Evolutionary conservation across 768 basidiomycete species (phyloP), one percentile per base, ranked within the genome.

Genomic region (Boletellus sp.): DNA sequence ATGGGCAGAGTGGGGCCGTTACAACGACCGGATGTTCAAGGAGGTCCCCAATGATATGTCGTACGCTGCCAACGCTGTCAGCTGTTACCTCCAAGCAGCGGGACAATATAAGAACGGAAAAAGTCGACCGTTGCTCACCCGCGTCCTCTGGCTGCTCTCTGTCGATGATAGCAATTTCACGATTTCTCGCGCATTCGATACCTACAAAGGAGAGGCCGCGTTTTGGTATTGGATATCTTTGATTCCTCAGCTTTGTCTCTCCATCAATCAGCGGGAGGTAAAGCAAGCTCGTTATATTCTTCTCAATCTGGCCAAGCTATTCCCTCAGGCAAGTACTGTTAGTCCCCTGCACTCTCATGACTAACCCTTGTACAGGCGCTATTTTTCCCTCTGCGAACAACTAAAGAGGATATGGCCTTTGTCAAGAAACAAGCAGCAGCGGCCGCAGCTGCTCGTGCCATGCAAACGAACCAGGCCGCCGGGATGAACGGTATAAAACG

Each of bases 161-260:
- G 76, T 97, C 16, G 96, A 99, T 63, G 95, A 99, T 52, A 73
- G 68, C 15, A 70, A 74, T 20, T 76, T 84, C 51, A 81, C 81
- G 2, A 83, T 90, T 48, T 85, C 87, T 20, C 78, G 84, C 38
- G 85, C 88, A 0, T 96, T 96, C 59, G 94, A 97, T 63, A 87
- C 84, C 20, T 96, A 96, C 71, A 95, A 94, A 65, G 95, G 95
- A 52, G 95, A 98, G 62, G 83, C 90, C 3, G 93, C 93, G 12
- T 89, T 88, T 56, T 99, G 96, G 96, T 97, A 92, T 68, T 99
- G 96, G 96, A 94, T 99, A 58, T 90, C 95, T 1, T 74, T 97
- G 49, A 93, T 96, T 39, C 96, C 96, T 4, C 95, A 99, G 62
- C 78, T 99, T 9, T 85, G 93, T 55, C 67, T 88, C 47, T 94